A percentile compares a stretch with the other conserved stretches of the same genome.
Conservation (phyloP, 306 rosid genomes). For the Begonia loranthoides region DNA sequence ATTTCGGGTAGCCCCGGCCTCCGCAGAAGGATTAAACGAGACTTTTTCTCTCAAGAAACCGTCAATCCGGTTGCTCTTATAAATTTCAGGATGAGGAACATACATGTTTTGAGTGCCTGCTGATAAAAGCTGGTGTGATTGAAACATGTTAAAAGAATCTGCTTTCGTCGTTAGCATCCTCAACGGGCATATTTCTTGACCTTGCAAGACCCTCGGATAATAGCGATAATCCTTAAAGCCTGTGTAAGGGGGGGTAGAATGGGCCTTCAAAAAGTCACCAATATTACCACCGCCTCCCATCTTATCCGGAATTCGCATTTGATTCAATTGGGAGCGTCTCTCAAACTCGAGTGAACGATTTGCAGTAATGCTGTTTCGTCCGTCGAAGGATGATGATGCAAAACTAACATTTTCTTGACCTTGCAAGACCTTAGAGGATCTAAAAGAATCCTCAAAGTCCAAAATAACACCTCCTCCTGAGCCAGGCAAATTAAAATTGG, state of each 20-base stretch:
- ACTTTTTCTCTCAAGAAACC: conserved; percentile 34
- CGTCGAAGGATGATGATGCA: conserved; percentile 46
- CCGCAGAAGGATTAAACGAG: conserved; percentile 29
- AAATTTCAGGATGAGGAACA: conserved; percentile 45
- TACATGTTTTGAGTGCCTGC: conserved; percentile 41
- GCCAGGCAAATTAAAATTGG: conserved; percentile 10
- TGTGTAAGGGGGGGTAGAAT: conserved; percentile 41
- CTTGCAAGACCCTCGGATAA: conserved; percentile 95
- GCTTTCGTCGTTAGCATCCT: conserved; percentile 54
- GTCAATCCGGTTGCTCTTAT: conserved; percentile 28
- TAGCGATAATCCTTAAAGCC: conserved; percentile 61
- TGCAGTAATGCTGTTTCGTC: conserved; percentile 52
- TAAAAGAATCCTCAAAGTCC: conserved; percentile 85
- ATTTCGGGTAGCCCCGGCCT: conserved; percentile 26
- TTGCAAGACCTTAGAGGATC: conserved; percentile 99
- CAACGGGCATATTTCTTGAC: conserved; percentile 91
- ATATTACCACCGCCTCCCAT: conserved; percentile 27
- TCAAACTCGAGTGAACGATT: conserved; percentile 58
- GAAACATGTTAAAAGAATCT: conserved; percentile 46
- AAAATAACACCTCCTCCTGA: conserved; percentile 60
- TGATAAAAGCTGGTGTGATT: conserved; percentile 33
- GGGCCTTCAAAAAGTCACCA: conserved; percentile 57
- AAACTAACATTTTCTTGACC: conserved; percentile 99
- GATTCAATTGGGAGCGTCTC: conserved; percentile 42
- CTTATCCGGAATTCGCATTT: conserved; percentile 34